Conservation (phyloP, 2,329 filamentous ascomycete species). For the Clonostachys rhizophaga region DNA sequence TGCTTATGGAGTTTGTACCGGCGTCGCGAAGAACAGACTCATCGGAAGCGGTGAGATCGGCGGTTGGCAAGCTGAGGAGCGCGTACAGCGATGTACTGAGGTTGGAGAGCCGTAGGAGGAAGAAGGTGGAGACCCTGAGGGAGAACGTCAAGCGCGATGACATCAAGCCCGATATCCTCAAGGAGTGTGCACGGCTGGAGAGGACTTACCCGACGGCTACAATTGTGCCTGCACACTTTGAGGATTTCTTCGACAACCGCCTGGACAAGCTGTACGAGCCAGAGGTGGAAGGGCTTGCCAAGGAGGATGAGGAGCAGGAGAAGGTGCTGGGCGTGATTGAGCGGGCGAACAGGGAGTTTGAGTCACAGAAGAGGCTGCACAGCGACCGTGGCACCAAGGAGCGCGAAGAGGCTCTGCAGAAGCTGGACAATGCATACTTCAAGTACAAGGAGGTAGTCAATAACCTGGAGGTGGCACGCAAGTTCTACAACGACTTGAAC, state of each 20-base stretch:
- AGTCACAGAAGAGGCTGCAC: conserved; percentile 62
- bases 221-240: conserved; percentile 86
- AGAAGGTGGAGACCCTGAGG: conserved; percentile 73
- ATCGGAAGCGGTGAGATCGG: conserved; percentile 73
- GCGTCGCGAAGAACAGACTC: conserved; percentile 76
- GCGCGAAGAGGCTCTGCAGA: conserved; percentile 81
- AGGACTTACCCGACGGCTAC: conserved; percentile 79
- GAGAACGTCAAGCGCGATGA: conserved; percentile 83
- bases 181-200: conserved; percentile 80
- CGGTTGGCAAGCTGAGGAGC: conserved; percentile 71
- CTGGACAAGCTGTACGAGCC: conserved; percentile 72
- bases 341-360: conserved; percentile 75
- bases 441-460: conserved; percentile 95
- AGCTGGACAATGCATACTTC: conserved; percentile 84
- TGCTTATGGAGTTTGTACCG: conserved; percentile 84
- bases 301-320: conserved; percentile 74
- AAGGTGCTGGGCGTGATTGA: conserved; percentile 64
- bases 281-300: conserved; percentile 66
- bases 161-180: conserved; percentile 78
- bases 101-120: conserved; percentile 74
- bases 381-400: conserved; percentile 61
- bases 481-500: conserved; percentile 95
- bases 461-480: conserved; percentile 85
- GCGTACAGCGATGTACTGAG: conserved; percentile 81
- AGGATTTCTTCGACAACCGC: conserved; percentile 81